These are phyloP conservation scores for Hymenoscyphus occultus DNA, from an alignment of 2,329 filamentous ascomycete genomes.

Conservation along the genomic window DNA sequence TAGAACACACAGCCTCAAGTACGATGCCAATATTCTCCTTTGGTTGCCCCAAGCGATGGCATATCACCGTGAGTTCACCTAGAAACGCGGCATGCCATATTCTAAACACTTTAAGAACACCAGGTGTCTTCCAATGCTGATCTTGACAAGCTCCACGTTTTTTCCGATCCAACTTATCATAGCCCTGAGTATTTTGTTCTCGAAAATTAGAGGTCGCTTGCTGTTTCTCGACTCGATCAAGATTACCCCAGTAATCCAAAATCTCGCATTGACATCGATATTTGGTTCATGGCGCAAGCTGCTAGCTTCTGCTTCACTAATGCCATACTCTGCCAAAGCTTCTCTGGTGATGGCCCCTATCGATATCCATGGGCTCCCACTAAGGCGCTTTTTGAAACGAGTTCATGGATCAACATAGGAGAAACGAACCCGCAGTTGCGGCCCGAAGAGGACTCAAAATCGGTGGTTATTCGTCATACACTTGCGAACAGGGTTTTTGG, in stretches of 20 bases:
- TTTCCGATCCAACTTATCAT: background rate
- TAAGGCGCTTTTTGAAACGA: background rate
- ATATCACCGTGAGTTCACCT: background rate
- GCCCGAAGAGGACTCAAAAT: background rate
- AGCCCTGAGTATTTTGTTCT: background rate
- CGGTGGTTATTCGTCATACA: background rate
- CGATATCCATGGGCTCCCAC: background rate
- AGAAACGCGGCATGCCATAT: background rate
- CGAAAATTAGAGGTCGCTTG: background rate
- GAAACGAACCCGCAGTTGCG: background rate
- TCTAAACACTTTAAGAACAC: background rate
- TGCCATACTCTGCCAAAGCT: background rate
- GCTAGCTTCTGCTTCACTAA: background rate
- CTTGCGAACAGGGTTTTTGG: background rate
- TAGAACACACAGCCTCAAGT: background rate
- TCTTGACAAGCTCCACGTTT: background rate
- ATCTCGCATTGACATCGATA: background rate
- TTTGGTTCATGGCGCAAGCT: background rate
- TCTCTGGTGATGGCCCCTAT: background rate
- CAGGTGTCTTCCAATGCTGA: background rate
- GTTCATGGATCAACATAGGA: background rate
- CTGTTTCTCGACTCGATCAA: background rate
- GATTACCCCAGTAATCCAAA: background rate
- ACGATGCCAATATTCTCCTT: background rate
- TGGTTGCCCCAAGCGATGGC: background rate